These are phyloP conservation scores for Gastrolobium bilobum DNA, from an alignment of 306 rosid genomes.

Conservation along the genomic window DNA sequence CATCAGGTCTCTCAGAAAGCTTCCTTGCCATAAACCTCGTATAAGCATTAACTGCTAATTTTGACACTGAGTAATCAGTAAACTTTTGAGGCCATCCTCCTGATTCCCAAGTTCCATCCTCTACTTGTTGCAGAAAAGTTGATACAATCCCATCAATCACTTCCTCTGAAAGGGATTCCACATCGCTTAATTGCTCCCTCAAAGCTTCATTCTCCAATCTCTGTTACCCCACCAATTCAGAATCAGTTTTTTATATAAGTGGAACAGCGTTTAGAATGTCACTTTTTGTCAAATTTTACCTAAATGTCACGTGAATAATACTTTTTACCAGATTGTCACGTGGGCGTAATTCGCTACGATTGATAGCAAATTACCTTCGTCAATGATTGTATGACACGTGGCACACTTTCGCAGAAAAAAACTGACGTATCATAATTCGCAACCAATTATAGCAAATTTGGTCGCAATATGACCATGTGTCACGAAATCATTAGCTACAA, in stretches of 20 bases:
- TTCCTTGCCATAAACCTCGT: constrained; percentile 75
- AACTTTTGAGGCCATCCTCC: constrained; percentile 86
- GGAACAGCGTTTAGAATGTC: too few relatives aligned
- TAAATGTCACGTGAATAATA: too few relatives aligned
- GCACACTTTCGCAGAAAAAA: too few relatives aligned
- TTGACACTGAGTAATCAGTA: constrained; percentile 86
- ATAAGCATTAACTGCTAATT: constrained; percentile 82
- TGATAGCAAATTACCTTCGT: too few relatives aligned
- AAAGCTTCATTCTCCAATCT: constrained; percentile 65
- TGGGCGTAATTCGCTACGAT: too few relatives aligned
- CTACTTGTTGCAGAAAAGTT: constrained; percentile 77
- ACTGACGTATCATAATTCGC: too few relatives aligned
- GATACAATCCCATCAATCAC: constrained; percentile 60
- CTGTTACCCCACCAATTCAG: constrained; percentile 51
- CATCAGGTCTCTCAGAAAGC: constrained; percentile 66
- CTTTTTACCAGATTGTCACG: too few relatives aligned
- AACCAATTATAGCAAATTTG: too few relatives aligned
- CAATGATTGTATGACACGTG: too few relatives aligned
- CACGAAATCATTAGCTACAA: too few relatives aligned
- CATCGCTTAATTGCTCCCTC: constrained; percentile 68
- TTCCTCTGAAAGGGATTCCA: constrained; percentile 69
- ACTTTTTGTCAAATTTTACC: too few relatives aligned
- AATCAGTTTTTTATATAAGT: constrained; percentile 16
- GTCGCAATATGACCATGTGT: too few relatives aligned
- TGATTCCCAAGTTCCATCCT: constrained; percentile 81